phyloP scores from a whole-genome alignment of 2,329 filamentous ascomycete species.

The Hypomyces perniciosus region DNA sequence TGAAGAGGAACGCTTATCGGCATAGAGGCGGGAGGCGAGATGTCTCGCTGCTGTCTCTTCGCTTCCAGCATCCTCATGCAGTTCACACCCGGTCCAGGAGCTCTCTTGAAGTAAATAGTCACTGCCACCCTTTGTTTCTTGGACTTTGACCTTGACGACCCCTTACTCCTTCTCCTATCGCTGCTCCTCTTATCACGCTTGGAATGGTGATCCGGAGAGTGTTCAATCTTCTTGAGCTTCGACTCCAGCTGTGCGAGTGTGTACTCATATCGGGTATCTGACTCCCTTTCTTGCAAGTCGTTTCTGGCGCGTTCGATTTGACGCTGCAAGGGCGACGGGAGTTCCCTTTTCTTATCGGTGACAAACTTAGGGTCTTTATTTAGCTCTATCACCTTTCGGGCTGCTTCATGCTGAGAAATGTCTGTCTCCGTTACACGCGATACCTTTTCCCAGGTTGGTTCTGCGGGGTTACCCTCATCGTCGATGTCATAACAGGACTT shows the following conservation, averaged over 20 bases:
- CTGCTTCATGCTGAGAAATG: constrained; percentile 33
- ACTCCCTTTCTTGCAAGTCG: constrained; percentile 28
- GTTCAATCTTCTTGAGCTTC: constrained; percentile 25
- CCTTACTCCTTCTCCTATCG: constrained; percentile 9
- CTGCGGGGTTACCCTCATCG: constrained; percentile 27
- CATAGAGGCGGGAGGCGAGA: neutral
- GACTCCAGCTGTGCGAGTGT: constrained; percentile 41
- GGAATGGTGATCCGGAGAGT: constrained; percentile 7
- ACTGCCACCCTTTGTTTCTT: constrained; percentile 34
- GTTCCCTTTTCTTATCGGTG: constrained; percentile 32
- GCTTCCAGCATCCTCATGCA: constrained; percentile 21
- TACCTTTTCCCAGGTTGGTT: constrained; percentile 37
- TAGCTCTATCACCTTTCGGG: constrained; percentile 32
- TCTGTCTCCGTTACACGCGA: constrained; percentile 27
- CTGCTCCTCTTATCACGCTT: constrained; percentile 17
- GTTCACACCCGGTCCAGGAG: constrained; percentile 29
- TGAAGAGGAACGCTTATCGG: neutral
- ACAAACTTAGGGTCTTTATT: constrained; percentile 23
- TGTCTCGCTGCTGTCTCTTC: constrained; percentile 1
- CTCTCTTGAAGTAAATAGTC: constrained; percentile 41
- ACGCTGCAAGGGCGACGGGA: constrained; percentile 31
- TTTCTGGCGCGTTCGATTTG: constrained; percentile 37
- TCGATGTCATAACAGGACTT: constrained; percentile 32
- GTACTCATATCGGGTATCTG: constrained; percentile 34
- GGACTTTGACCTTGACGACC: constrained; percentile 19